A percentile compares a stretch with the other conserved stretches of the same genome.
phyloP scores from a whole-genome alignment of 2,329 filamentous ascomycete genomes.

The Trichophyton equinum region DNA sequence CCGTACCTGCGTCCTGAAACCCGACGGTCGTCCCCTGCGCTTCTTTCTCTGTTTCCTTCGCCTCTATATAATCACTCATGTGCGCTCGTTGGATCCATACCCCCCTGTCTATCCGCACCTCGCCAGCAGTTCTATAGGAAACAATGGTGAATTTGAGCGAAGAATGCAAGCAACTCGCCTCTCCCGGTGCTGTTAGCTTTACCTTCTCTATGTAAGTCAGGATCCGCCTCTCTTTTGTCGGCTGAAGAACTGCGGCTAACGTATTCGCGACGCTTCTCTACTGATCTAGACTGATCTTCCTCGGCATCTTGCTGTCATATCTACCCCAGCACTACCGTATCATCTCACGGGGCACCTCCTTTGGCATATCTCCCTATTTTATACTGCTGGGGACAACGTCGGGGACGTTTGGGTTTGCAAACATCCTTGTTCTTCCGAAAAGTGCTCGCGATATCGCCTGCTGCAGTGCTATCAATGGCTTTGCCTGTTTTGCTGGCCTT shows the following conservation, averaged over 20 bases:
- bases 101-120: neutral
- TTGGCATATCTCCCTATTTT: constrained; percentile 92
- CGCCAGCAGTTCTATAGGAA: neutral
- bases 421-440: constrained; percentile 77
- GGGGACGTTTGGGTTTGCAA: constrained; percentile 76
- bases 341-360: constrained; percentile 69
- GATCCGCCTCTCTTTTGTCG: neutral
- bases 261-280: constrained; percentile 11
- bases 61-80: constrained; percentile 1
- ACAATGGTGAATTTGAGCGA: neutral
- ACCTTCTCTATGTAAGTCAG: constrained; percentile 40
- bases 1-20: neutral
- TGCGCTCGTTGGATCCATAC: neutral
- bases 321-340: constrained; percentile 91
- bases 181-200: constrained; percentile 42
- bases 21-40: neutral
- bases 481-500: constrained; percentile 74
- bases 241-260: neutral
- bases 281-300: constrained; percentile 53
- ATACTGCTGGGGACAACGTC: constrained; percentile 87
- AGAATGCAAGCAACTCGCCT: constrained; percentile 40
- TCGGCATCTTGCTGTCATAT: constrained; percentile 86
- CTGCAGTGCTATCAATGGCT: constrained; percentile 66
- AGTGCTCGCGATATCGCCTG: constrained; percentile 75
- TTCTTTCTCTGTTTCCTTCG: neutral